Evolutionary conservation across 2,329 filamentous ascomycete species (phyloP).

Genomic region (Triangularia setosa): DNA sequence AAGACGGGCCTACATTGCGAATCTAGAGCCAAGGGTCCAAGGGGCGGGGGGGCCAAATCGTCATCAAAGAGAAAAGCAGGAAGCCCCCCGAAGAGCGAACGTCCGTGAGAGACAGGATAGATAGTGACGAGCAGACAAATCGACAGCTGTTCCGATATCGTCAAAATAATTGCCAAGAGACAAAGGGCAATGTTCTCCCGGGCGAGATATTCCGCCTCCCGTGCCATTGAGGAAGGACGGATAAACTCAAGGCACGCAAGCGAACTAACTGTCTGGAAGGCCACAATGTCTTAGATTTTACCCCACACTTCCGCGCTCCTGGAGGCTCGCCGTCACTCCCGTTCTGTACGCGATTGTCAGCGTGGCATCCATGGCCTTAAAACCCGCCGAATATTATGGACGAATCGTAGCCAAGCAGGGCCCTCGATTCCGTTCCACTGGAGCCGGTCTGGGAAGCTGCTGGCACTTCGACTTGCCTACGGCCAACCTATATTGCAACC

Average conservation of each 20-base stretch:
- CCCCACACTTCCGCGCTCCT: constrained; percentile 23
- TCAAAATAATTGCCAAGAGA: background rate
- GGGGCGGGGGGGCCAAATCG: background rate
- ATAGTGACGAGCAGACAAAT: background rate
- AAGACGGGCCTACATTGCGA: constrained; percentile 18
- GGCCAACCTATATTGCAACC: constrained; percentile 26
- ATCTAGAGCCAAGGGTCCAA: background rate
- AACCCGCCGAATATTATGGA: constrained; percentile 5
- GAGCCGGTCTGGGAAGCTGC: constrained; percentile 14
- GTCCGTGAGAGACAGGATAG: background rate
- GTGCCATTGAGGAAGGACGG: constrained; percentile 9
- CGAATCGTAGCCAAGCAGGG: constrained; percentile 11
- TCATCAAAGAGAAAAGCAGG: background rate
- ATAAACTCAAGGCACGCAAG: constrained; percentile 15
- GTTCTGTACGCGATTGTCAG: constrained; percentile 10
- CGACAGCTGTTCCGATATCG: background rate
- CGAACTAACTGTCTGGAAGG: constrained; percentile 5
- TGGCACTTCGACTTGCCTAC: constrained; percentile 5
- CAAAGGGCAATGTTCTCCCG: background rate
- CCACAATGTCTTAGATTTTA: constrained; percentile 17
- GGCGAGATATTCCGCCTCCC: background rate
- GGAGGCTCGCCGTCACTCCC: background rate
- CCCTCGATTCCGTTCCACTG: constrained; percentile 17
- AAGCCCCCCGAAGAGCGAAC: background rate
- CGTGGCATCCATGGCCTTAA: constrained; percentile 21